Percentiles rank a stretch among this genome's conserved stretches.
Conservation (phyloP, 768 basidiomycete genomes). For the Kwoniella europaea region DNA sequence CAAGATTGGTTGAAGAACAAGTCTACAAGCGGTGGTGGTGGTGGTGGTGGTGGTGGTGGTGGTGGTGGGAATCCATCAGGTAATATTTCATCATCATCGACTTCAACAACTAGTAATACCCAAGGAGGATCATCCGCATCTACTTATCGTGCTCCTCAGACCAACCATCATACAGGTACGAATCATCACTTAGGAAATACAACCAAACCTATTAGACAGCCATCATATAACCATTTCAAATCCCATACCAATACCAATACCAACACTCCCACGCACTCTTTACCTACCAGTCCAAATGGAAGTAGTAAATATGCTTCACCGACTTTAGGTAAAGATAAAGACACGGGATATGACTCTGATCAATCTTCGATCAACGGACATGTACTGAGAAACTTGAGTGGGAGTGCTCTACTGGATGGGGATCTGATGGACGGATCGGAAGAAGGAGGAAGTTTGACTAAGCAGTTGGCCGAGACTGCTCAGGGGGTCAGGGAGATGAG, state of each 20-base stretch:
- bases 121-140: slow-evolving; percentile 9
- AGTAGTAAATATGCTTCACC: slow-evolving; percentile 29
- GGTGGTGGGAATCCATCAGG: not conserved
- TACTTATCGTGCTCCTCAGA: not conserved
- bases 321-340: slow-evolving; percentile 22
- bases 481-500: slow-evolving; percentile 98
- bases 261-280: slow-evolving; percentile 5
- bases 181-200: slow-evolving; percentile 19
- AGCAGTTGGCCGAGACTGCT: slow-evolving; percentile 93
- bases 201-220: slow-evolving; percentile 16
- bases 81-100: slow-evolving; percentile 1
- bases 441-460: slow-evolving; percentile 78
- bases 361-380: slow-evolving; percentile 35
- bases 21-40: slow-evolving; percentile 10
- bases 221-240: slow-evolving; percentile 11
- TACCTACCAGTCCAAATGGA: slow-evolving; percentile 26
- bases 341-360: slow-evolving; percentile 41
- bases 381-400: slow-evolving; percentile 11
- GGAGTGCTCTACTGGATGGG: slow-evolving; percentile 44
- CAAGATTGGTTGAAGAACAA: slow-evolving; percentile 72
- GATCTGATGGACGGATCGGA: slow-evolving; percentile 65
- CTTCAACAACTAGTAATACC: not conserved
- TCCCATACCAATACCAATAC: slow-evolving; percentile 3
- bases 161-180: not conserved
- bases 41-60: too few species aligned